Evolutionary conservation across 2,329 filamentous ascomycete species (phyloP).

Genomic region (Elsinoe batatas): DNA sequence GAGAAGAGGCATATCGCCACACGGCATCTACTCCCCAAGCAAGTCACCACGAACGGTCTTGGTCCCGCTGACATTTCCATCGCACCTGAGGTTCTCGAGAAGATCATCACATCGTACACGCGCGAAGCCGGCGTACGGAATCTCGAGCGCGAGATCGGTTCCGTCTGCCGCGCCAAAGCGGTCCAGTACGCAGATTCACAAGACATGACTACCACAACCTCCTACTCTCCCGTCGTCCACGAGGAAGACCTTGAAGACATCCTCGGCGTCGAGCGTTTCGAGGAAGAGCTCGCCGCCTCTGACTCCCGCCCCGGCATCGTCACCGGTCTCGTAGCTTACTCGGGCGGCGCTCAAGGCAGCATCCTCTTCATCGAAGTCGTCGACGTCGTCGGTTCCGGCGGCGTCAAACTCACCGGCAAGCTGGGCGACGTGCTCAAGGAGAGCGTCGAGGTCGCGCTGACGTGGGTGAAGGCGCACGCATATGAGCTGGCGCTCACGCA

Average conservation of each 20-base stretch:
- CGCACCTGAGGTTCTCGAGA: constrained; percentile 75
- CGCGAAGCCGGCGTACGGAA: constrained; percentile 94
- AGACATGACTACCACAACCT: constrained; percentile 54
- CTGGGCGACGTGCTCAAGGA: constrained; percentile 95
- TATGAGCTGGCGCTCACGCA: constrained; percentile 78
- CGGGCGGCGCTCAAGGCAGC: constrained; percentile 80
- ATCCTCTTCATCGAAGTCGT: constrained; percentile 98
- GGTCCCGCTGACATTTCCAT: constrained; percentile 64
- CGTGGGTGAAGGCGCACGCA: constrained; percentile 94
- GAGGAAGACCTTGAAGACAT: constrained; percentile 80
- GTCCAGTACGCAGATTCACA: constrained; percentile 89
- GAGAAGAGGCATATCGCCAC: constrained; percentile 94
- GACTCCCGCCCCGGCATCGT: constrained; percentile 76
- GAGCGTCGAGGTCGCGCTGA: constrained; percentile 88
- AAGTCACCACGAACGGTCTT: constrained; percentile 83
- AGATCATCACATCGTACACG: constrained; percentile 93
- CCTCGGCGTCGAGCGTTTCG: constrained; percentile 83
- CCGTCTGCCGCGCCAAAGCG: constrained; percentile 87
- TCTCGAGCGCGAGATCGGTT: constrained; percentile 88
- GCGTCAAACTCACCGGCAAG: constrained; percentile 91
- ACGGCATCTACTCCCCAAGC: constrained; percentile 91
- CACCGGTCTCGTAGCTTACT: constrained; percentile 91
- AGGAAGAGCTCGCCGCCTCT: constrained; percentile 90
- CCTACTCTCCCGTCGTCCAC: constrained; percentile 63
- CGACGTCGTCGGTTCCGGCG: constrained; percentile 88